These are phyloP conservation scores for Sclerospora graminicola DNA, from an alignment of 352 stramenopile genomes.

Conservation along the genomic window DNA sequence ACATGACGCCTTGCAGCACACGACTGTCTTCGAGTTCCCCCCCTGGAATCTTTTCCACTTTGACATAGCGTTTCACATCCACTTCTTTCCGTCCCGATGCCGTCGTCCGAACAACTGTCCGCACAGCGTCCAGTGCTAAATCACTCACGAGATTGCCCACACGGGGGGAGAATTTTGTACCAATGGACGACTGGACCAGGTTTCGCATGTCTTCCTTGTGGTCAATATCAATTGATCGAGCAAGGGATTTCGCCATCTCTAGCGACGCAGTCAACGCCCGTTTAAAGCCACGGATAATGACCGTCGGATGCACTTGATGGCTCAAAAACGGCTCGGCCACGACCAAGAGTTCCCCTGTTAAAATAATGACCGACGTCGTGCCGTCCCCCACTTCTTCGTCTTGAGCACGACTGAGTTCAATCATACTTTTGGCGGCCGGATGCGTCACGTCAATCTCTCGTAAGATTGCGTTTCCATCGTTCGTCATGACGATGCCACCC, in stretches of 20 bases:
- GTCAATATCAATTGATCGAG: slow-evolving; percentile 90
- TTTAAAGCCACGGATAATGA: slow-evolving; percentile 96
- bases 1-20: slow-evolving; percentile 98
- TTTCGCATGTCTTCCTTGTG: slow-evolving; percentile 93
- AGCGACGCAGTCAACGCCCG: slow-evolving; percentile 79
- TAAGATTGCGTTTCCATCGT: slow-evolving; percentile 99
- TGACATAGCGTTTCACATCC: slow-evolving; percentile 99
- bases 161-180: slow-evolving; percentile 97
- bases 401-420: slow-evolving; percentile 97
- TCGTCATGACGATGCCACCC: slow-evolving; percentile 99
- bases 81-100: slow-evolving; percentile 90
- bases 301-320: slow-evolving; percentile 96
- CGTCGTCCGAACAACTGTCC: slow-evolving; percentile 88
- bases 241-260: slow-evolving; percentile 89
- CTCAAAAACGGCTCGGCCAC: slow-evolving; percentile 95
- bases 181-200: slow-evolving; percentile 94
- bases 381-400: slow-evolving; percentile 99
- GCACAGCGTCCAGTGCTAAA: slow-evolving; percentile 95
- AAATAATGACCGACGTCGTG: slow-evolving; percentile 99
- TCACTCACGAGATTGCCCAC: slow-evolving; percentile 96
- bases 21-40: slow-evolving; percentile 91
- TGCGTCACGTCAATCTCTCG: slow-evolving; percentile 97
- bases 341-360: slow-evolving; percentile 96
- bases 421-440: slow-evolving; percentile 99
- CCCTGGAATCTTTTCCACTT: slow-evolving; percentile 99